phyloP scores from a whole-genome alignment of 2,329 filamentous ascomycete genomes.

The Colletotrichum gigasporum region DNA sequence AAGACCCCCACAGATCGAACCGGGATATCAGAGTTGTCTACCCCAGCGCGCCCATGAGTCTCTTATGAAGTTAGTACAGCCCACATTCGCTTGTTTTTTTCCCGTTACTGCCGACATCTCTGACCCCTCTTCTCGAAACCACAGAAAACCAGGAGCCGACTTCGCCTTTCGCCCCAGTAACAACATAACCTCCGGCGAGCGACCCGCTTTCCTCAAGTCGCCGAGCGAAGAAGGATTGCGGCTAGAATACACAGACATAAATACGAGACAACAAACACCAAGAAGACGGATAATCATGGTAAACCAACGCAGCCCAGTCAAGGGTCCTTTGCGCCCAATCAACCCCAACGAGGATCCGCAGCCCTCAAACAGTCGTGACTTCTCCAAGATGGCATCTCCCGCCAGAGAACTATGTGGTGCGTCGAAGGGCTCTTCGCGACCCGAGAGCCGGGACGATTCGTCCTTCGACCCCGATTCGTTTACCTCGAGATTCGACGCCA shows the following conservation, averaged over 20 bases:
- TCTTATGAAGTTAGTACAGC: constrained; percentile 9
- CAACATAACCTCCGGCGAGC: constrained; percentile 38
- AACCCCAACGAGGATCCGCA: constrained; percentile 42
- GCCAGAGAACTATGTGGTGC: constrained; percentile 20
- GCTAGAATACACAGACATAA: constrained; percentile 19
- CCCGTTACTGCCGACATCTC: background rate
- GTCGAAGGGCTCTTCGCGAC: constrained; percentile 40
- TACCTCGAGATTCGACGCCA: constrained; percentile 27
- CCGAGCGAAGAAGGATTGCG: background rate
- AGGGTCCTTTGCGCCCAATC: constrained; percentile 52
- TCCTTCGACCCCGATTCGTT: constrained; percentile 29
- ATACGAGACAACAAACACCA: too few species aligned
- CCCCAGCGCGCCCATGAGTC: background rate
- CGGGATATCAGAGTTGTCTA: background rate
- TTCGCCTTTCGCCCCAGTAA: constrained; percentile 44
- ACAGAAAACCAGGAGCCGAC: constrained; percentile 42
- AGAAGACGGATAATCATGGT: too few species aligned
- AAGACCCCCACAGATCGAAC: background rate
- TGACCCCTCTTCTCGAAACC: constrained; percentile 9
- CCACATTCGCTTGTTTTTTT: constrained; percentile 14
- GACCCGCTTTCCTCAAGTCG: constrained; percentile 33
- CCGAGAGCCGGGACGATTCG: constrained; percentile 14
- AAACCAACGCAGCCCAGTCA: constrained; percentile 57
- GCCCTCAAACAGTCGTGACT: constrained; percentile 37
- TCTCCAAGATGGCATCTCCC: background rate